phyloP scores from a whole-genome alignment of 768 basidiomycete species.

The Leccinum broughii region DNA sequence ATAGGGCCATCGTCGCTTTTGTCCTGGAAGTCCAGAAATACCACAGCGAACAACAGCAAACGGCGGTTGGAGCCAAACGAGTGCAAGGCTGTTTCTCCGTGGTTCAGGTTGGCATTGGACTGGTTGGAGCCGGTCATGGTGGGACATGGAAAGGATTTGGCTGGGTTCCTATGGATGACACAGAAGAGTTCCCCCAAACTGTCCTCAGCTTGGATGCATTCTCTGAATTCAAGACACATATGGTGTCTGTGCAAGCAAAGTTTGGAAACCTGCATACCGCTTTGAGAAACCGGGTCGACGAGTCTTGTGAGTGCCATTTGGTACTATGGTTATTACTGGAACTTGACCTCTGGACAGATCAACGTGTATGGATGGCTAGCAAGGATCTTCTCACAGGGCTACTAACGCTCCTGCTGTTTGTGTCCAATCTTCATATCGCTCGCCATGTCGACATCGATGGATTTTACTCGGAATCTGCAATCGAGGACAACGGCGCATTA shows the following conservation, averaged over 20 bases:
- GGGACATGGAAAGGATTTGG: slow-evolving; percentile 86
- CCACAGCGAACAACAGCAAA: slow-evolving; percentile 37
- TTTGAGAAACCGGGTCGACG: slow-evolving; percentile 23
- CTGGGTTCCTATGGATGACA: slow-evolving; percentile 61
- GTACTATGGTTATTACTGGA: neutral
- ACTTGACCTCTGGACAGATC: slow-evolving; percentile 23
- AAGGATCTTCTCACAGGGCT: slow-evolving; percentile 57
- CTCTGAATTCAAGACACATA: slow-evolving; percentile 49
- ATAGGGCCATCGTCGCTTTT: slow-evolving; percentile 67
- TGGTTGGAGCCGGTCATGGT: slow-evolving; percentile 78
- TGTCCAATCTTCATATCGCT: slow-evolving; percentile 76
- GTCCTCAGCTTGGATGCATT: slow-evolving; percentile 53
- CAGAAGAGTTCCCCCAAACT: slow-evolving; percentile 46
- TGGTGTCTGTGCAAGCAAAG: slow-evolving; percentile 51
- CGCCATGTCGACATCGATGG: slow-evolving; percentile 83
- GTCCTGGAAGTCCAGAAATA: slow-evolving; percentile 67
- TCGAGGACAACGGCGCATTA: slow-evolving; percentile 43
- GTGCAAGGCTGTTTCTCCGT: slow-evolving; percentile 62
- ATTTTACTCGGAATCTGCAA: slow-evolving; percentile 49
- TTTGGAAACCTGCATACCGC: slow-evolving; percentile 37
- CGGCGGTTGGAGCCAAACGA: slow-evolving; percentile 43
- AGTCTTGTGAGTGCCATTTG: slow-evolving; percentile 26
- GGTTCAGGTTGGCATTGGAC: slow-evolving; percentile 66
- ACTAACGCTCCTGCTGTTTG: slow-evolving; percentile 55
- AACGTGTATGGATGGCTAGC: slow-evolving; percentile 37